Conservation (phyloP, 305 asterid species). For the Stenogyne calaminthoides region DNA sequence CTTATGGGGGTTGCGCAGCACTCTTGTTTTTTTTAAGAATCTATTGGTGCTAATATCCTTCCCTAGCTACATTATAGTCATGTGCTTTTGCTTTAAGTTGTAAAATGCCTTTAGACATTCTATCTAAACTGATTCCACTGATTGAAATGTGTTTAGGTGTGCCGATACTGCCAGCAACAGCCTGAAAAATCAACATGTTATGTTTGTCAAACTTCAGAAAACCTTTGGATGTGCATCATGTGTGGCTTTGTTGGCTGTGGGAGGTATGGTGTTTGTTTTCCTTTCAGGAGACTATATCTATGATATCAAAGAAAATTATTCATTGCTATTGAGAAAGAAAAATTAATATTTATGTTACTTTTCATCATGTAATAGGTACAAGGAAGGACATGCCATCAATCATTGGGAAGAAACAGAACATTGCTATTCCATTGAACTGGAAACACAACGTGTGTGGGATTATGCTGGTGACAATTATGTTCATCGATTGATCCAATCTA, state of each 20-base stretch:
- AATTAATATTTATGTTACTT: background rate
- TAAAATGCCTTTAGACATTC: constrained; percentile 14
- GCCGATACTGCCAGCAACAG: constrained; percentile 97
- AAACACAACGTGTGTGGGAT: constrained; percentile 97
- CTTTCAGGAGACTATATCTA: constrained; percentile 20
- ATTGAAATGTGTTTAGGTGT: constrained; percentile 60
- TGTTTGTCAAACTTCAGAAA: constrained; percentile 80
- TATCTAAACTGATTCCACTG: constrained; percentile 19
- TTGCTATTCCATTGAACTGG: constrained; percentile 96
- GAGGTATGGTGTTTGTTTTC: constrained; percentile 51
- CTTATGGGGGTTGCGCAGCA: background rate
- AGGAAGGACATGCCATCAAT: constrained; percentile 74
- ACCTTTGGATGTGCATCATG: constrained; percentile 97
- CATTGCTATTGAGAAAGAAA: constrained; percentile 9
- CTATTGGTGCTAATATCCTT: constrained; percentile 7
- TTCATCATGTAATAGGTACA: constrained; percentile 50
- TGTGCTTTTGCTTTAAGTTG: constrained; percentile 1
- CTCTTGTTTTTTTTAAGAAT: background rate
- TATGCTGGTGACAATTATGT: constrained; percentile 94
- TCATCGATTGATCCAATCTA: constrained; percentile 91
- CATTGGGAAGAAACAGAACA: constrained; percentile 98
- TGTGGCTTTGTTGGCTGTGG: constrained; percentile 97
- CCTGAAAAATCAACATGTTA: constrained; percentile 89
- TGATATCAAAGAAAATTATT: constrained; percentile 24
- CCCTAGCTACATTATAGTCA: constrained; percentile 10